Conservation (phyloP, 768 basidiomycete species). For the Boletus fagicola region DNA sequence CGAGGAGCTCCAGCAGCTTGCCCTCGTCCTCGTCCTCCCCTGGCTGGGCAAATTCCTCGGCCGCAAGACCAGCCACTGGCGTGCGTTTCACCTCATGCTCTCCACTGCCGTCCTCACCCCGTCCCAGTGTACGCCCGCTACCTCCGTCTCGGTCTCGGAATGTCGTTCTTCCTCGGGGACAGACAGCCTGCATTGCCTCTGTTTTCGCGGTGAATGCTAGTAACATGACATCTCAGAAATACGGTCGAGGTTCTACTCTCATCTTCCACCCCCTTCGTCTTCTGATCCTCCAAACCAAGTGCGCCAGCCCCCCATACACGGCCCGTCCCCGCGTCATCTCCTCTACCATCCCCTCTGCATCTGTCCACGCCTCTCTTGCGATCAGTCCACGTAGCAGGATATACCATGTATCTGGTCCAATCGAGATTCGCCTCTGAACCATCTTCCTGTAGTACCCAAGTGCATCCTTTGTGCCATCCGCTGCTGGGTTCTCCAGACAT, state of each 20-base stretch:
- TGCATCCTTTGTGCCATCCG: constrained; percentile 53
- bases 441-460: constrained; percentile 63
- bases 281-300: constrained; percentile 51
- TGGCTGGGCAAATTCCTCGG: constrained; percentile 88
- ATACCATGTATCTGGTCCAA: constrained; percentile 72
- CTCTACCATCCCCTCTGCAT: constrained; percentile 57
- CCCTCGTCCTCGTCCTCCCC: constrained; percentile 78
- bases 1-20: constrained; percentile 76
- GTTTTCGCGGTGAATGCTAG: constrained; percentile 19
- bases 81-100: constrained; percentile 45
- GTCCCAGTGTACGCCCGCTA: constrained; percentile 71
- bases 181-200: constrained; percentile 11
- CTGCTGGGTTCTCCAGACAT: constrained; percentile 51
- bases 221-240: constrained; percentile 20
- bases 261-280: constrained; percentile 35
- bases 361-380: constrained; percentile 53
- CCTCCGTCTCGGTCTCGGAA: constrained; percentile 57
- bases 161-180: constrained; percentile 59
- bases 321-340: constrained; percentile 56
- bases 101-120: constrained; percentile 12
- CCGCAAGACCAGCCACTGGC: constrained; percentile 80
- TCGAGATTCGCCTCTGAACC: constrained; percentile 44
- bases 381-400: constrained; percentile 67
- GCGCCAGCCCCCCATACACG: constrained; percentile 44
- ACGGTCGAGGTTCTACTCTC: constrained; percentile 28